phyloP scores from a whole-genome alignment of 2,329 filamentous ascomycete species.

The Colletotrichum tofieldiae region DNA sequence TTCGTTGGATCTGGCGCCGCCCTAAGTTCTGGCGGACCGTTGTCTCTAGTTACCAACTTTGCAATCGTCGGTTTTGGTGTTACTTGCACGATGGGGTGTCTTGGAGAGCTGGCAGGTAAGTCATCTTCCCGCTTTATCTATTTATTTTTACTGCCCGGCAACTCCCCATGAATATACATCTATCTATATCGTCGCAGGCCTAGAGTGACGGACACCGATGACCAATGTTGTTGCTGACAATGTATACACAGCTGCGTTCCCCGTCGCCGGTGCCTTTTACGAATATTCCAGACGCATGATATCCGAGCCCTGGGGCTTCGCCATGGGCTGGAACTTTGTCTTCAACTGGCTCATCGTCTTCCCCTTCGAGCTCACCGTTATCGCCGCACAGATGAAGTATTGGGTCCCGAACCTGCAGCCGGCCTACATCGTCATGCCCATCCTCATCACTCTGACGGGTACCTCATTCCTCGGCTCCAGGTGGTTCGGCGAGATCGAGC shows the following conservation, averaged over 20 bases:
- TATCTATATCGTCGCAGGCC: background rate
- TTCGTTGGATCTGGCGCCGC: conserved; percentile 53
- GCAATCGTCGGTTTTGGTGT: conserved; percentile 52
- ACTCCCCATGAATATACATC: background rate
- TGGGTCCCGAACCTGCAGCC: conserved; percentile 49
- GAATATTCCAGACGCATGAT: conserved; percentile 57
- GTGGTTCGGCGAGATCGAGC: conserved; percentile 66
- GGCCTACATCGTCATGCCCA: conserved; percentile 54
- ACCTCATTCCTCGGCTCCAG: conserved; percentile 64
- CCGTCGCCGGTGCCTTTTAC: conserved; percentile 56
- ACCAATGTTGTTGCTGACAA: background rate
- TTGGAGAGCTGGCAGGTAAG: conserved; percentile 50
- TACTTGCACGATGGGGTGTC: conserved; percentile 50
- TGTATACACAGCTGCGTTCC: conserved; percentile 48
- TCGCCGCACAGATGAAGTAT: conserved; percentile 50
- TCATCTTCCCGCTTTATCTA: conserved; percentile 39
- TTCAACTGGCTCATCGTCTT: conserved; percentile 55
- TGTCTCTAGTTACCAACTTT: conserved; percentile 52
- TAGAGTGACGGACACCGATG: background rate
- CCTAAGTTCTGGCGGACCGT: conserved; percentile 52
- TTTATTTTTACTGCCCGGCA: background rate
- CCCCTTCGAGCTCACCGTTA: conserved; percentile 56
- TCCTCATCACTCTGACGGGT: conserved; percentile 56
- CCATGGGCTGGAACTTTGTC: conserved; percentile 59
- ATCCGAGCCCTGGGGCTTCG: conserved; percentile 56